Percentiles rank a stretch among this genome's conserved stretches.
phyloP scores from a whole-genome alignment of 371 early-diverging fungal genomes.

The Mortierella sp. region DNA sequence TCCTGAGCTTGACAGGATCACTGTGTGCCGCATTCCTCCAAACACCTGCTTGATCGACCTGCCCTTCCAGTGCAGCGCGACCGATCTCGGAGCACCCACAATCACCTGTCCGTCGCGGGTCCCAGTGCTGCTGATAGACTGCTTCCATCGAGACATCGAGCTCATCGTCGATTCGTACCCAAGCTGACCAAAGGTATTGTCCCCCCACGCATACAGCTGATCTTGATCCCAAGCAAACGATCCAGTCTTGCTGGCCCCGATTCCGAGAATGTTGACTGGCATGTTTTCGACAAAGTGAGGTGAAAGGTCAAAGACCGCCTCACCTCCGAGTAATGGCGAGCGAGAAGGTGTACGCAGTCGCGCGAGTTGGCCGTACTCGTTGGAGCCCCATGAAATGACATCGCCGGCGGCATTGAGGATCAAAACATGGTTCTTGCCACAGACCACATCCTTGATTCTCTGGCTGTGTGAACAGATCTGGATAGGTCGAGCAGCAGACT shows the following conservation, averaged over 20 bases:
- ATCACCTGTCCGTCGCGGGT: not conserved
- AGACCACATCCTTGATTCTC: constrained; percentile 31
- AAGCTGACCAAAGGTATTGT: constrained; percentile 42
- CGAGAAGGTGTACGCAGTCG: not conserved
- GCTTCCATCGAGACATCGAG: constrained; percentile 5
- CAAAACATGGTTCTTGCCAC: constrained; percentile 47
- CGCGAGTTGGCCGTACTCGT: constrained; percentile 44
- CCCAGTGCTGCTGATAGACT: not conserved
- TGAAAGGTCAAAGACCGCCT: constrained; percentile 12
- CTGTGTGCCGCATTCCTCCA: constrained; percentile 40
- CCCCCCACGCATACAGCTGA: constrained; percentile 46
- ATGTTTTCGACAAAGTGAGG: constrained; percentile 32
- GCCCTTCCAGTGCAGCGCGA: constrained; percentile 41
- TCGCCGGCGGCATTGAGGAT: constrained; percentile 25
- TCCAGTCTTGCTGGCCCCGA: constrained; percentile 34
- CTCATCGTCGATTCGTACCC: constrained; percentile 9
- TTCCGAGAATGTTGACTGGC: constrained; percentile 29
- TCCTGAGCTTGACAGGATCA: constrained; percentile 29
- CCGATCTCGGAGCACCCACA: constrained; percentile 15
- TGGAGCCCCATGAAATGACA: constrained; percentile 51
- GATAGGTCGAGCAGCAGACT: constrained; percentile 11
- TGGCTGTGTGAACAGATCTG: constrained; percentile 21
- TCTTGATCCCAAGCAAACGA: constrained; percentile 49
- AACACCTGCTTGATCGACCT: constrained; percentile 35
- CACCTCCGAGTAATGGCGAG: not conserved